Percentiles rank a stretch among this genome's conserved stretches.
These are phyloP conservation scores for Collybiopsis luxurians DNA, from an alignment of 768 basidiomycete species.

Conservation along the genomic window DNA sequence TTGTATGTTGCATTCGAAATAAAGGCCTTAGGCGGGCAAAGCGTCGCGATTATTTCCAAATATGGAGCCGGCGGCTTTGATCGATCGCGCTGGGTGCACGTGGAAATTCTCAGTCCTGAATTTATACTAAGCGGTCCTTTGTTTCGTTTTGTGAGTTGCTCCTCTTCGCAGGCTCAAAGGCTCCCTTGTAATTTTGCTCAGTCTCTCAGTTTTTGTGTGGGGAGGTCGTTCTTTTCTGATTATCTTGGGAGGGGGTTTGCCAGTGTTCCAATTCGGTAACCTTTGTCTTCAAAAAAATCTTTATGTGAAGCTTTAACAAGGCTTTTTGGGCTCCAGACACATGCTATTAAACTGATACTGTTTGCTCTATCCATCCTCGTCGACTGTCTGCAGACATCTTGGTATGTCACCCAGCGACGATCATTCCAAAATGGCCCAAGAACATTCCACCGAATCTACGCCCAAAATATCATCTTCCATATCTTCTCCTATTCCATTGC, in stretches of 20 bases:
- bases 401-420: not conserved
- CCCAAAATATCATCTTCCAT: not conserved
- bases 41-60: too few relatives aligned
- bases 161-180: too few relatives aligned
- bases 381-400: not conserved
- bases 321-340: not conserved
- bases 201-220: too few relatives aligned
- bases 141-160: too few relatives aligned
- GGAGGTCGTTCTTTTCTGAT: too few relatives aligned
- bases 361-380: not conserved
- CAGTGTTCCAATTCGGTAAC: not conserved
- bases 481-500: not conserved
- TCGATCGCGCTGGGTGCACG: too few relatives aligned
- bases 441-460: not conserved
- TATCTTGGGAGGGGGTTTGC: not conserved
- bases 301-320: not conserved
- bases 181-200: too few relatives aligned
- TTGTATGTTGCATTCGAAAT: too few relatives aligned
- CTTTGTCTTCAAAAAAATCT: not conserved
- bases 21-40: too few relatives aligned
- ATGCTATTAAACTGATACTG: conserved; percentile 6
- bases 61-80: too few relatives aligned
- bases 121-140: too few relatives aligned
- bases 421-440: not conserved
- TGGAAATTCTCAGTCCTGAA: too few relatives aligned